Base-by-base conservation (phyloP, 352 stramenopile genomes). In the Phytopythium ostracodes region DNA sequence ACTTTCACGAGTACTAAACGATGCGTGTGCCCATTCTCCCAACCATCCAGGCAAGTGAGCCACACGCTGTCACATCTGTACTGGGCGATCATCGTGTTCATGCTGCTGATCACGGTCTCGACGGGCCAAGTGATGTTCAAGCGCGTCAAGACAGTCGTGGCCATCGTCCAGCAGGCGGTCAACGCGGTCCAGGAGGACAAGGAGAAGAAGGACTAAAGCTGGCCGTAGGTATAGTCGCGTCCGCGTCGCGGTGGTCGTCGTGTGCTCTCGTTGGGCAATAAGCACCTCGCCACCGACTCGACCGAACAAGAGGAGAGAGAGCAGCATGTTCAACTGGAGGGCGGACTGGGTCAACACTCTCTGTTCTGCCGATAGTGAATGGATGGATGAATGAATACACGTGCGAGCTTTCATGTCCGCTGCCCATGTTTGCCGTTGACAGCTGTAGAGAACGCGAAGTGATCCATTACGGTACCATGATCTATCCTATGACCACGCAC, bases 21-120 rank as follows among this genome's bases (percentile, higher is more conserved):
- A 25, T 53, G 15, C 43, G 17, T 44, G 58, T 29, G 12, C 66
- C 14, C 70, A 17, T 38, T 63, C 47, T n/a, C 62, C 40, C 35
- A 25, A 20, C 11, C 24, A 22, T 24, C 24, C 65, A 94, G 85
- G 67, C 79, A 94, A 72, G 86, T 94, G 66, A 94, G 86, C 76
- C 75, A 79, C 61, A 94, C 86, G 56, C 68, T 94, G 43, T 89
- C 83, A 62, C 84, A 94, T 65, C 62, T 94, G 62, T 94, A 94
- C 68, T 94, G 86, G 86, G 86, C 86, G 27, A 77, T 94, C 66
- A 90, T 92, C 52, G 82, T 92, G 55, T 94, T 92, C 65, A 94
- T 92, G 86, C 75, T 90, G 58, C 68, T 92, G 47, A 90, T 94
- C 68, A 89, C 83, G 66, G 77, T 80, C 64, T 91, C 83, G 5